Percentiles rank a stretch among this genome's conserved stretches.
phyloP scores from a whole-genome alignment of 352 stramenopile genomes.

The Phytophthora niederhauseri region DNA sequence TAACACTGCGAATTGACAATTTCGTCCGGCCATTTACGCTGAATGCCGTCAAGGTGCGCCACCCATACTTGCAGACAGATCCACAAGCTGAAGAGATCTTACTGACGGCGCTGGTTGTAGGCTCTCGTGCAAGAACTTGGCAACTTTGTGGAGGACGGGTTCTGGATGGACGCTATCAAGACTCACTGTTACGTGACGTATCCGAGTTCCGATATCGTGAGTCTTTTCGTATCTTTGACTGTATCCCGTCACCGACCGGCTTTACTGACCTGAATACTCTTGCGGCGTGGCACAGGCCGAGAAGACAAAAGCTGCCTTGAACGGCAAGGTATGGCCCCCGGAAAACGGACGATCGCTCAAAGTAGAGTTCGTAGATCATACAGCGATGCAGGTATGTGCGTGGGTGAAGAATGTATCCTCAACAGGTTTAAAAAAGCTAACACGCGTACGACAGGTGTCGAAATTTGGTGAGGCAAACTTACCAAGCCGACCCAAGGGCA shows the following conservation, averaged over 20 bases:
- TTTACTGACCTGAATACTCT: neutral
- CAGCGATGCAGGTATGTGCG: constrained; percentile 51
- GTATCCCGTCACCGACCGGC: neutral
- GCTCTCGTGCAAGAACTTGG: constrained; percentile 60
- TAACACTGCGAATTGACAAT: constrained; percentile 68
- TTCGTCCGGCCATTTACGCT: constrained; percentile 79
- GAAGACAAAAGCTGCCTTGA: constrained; percentile 48
- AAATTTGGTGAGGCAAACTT: constrained; percentile 33
- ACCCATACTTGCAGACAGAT: neutral
- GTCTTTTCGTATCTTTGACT: constrained; percentile 2
- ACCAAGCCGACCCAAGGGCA: constrained; percentile 29
- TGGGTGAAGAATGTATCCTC: neutral
- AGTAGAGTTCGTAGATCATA: constrained; percentile 43
- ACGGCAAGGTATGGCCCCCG: constrained; percentile 70
- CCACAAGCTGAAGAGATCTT: neutral
- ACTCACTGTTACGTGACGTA: constrained; percentile 90
- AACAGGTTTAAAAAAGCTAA: neutral
- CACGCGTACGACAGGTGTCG: constrained; percentile 26
- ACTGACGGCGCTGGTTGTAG: constrained; percentile 30
- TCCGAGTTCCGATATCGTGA: constrained; percentile 47
- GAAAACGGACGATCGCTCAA: constrained; percentile 58
- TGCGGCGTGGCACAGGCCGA: constrained; percentile 38
- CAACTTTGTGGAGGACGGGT: constrained; percentile 68
- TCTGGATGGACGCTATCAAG: constrained; percentile 92
- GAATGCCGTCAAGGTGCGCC: constrained; percentile 68